Percentiles rank a stretch among this genome's conserved stretches.
Evolutionary conservation across 495 filamentous ascomycete genomes (phyloP).

Genomic region (Aspergillus indologenus): DNA sequence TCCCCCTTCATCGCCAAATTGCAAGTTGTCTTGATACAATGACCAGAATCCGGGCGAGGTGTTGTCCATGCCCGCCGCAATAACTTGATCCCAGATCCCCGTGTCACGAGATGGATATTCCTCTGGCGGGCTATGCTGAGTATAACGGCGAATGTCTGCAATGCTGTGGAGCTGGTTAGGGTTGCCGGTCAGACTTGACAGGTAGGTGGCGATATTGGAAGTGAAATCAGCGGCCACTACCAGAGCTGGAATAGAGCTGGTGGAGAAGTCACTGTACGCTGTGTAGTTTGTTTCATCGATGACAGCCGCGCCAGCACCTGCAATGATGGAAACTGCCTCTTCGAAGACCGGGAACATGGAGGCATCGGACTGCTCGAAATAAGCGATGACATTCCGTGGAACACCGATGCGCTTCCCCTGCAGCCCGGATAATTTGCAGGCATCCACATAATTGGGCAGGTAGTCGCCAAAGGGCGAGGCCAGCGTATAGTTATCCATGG

Average conservation of each 20-base stretch:
- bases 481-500: slow-evolving; percentile 47
- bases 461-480: slow-evolving; percentile 44
- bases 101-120: slow-evolving; percentile 51
- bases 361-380: slow-evolving; percentile 11
- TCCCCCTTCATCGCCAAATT: slow-evolving; percentile 46
- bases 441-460: slow-evolving; percentile 49
- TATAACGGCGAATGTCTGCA: slow-evolving; percentile 41
- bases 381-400: slow-evolving; percentile 45
- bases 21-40: slow-evolving; percentile 41
- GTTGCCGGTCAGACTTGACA: slow-evolving; percentile 44
- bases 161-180: slow-evolving; percentile 45
- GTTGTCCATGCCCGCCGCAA: slow-evolving; percentile 37
- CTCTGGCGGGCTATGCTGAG: slow-evolving; percentile 41
- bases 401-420: slow-evolving; percentile 51
- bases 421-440: slow-evolving; percentile 47
- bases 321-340: slow-evolving; percentile 37
- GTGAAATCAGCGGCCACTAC: slow-evolving; percentile 49
- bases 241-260: slow-evolving; percentile 18
- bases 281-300: slow-evolving; percentile 54
- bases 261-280: slow-evolving; percentile 39
- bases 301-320: slow-evolving; percentile 48
- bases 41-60: slow-evolving; percentile 42
- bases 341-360: slow-evolving; percentile 46
- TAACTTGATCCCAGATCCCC: slow-evolving; percentile 41
- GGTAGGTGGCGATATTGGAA: slow-evolving; percentile 39